phyloP scores from a whole-genome alignment of 345 rosid species.

The Euclidium syriacum region DNA sequence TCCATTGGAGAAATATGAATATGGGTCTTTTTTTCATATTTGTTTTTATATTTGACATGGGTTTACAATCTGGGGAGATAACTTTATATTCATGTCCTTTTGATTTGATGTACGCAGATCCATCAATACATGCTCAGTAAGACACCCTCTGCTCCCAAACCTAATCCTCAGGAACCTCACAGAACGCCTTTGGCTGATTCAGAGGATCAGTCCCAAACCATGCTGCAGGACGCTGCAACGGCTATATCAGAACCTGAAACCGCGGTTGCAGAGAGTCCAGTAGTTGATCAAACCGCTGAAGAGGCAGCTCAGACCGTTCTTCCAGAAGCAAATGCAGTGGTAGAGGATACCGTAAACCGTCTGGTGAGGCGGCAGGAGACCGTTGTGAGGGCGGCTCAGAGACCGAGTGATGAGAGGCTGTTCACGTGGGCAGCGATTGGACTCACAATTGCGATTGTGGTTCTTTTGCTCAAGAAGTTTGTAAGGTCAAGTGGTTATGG shows the following conservation, averaged over 20 bases:
- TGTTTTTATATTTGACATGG: not conserved
- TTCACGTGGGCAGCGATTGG: conserved; percentile 91
- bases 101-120: conserved; percentile 43
- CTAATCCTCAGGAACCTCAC: conserved; percentile 8
- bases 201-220: conserved; percentile 1
- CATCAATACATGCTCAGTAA: conserved; percentile 85
- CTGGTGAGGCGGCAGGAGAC: not conserved
- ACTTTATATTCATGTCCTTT: not conserved
- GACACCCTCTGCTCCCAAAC: conserved; percentile 62
- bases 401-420: conserved; percentile 68
- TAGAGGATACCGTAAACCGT: conserved; percentile 11
- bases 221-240: not conserved
- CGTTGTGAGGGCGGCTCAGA: conserved; percentile 21
- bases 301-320: conserved; percentile 29
- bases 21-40: not conserved
- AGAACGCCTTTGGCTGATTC: not conserved
- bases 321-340: conserved; percentile 20
- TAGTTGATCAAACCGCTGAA: conserved; percentile 38
- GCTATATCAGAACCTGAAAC: conserved; percentile 19
- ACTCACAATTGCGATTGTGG: conserved; percentile 76
- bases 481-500: conserved; percentile 75
- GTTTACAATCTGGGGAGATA: not conserved
- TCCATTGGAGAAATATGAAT: not conserved
- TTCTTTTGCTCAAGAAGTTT: conserved; percentile 80
- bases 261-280: conserved; percentile 31